These are phyloP conservation scores for Jacaranda copaia DNA, from an alignment of 257 asterid genomes.

Conservation along the genomic window DNA sequence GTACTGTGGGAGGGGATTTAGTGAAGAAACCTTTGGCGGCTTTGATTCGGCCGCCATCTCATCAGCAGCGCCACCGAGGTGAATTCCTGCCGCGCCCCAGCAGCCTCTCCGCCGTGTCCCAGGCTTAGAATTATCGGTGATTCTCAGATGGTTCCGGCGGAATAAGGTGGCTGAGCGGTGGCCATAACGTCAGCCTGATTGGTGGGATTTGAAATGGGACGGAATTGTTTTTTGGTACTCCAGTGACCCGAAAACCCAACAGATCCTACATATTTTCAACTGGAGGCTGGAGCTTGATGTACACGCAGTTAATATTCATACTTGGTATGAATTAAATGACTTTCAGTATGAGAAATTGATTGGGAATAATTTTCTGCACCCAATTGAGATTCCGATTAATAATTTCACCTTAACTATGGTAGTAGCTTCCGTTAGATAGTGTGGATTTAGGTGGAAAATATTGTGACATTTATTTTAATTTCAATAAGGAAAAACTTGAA, in stretches of 20 bases:
- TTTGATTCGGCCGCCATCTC: conserved; percentile 67
- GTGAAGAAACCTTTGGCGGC: conserved; percentile 57
- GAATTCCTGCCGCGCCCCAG: conserved; percentile 51
- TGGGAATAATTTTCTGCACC: no score
- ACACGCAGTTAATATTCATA: background rate
- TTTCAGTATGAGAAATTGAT: no score
- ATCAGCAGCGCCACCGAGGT: conserved; percentile 58
- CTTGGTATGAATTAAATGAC: no score
- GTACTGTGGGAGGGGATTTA: conserved; percentile 58
- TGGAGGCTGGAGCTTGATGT: background rate
- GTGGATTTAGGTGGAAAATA: no score
- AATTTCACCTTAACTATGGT: no score
- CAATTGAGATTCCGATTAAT: no score
- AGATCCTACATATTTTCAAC: background rate
- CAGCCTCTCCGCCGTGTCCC: conserved; percentile 50
- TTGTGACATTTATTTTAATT: no score
- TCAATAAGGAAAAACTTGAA: no score
- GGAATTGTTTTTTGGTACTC: conserved; percentile 11
- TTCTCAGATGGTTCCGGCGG: background rate
- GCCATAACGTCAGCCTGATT: conserved; percentile 35
- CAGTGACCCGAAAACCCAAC: background rate
- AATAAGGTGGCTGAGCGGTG: background rate
- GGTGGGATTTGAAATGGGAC: background rate
- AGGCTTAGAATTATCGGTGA: background rate
- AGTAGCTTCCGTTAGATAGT: no score